Percentiles rank a stretch among this genome's conserved stretches.
Conservation (phyloP, 352 stramenopile genomes). For the Blastocystis sp. region DNA sequence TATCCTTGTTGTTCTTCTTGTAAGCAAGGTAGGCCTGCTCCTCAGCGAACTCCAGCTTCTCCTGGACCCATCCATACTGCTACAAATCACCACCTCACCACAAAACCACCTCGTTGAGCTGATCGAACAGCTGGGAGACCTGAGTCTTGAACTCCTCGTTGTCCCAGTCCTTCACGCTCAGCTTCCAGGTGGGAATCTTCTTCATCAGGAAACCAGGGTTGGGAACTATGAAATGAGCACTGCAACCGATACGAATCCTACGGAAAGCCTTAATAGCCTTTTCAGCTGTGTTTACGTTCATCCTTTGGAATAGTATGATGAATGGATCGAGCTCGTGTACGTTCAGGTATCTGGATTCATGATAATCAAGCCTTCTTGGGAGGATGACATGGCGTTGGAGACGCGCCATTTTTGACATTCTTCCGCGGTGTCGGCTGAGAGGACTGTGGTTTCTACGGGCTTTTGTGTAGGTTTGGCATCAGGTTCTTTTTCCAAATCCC, state of each 20-base stretch:
- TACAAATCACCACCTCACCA: neutral
- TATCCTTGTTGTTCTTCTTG: constrained; percentile 54
- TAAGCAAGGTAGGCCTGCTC: constrained; percentile 44
- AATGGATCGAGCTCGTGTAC: neutral
- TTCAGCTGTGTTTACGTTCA: constrained; percentile 44
- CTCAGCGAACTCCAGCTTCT: constrained; percentile 40
- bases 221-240: neutral
- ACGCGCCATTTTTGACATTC: neutral
- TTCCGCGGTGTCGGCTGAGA: neutral
- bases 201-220: constrained; percentile 22
- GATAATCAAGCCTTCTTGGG: neutral
- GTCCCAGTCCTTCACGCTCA: constrained; percentile 38
- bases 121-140: constrained; percentile 7
- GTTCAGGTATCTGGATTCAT: neutral
- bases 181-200: constrained; percentile 53
- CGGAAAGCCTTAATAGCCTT: constrained; percentile 54
- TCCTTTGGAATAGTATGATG: neutral
- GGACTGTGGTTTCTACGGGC: no score
- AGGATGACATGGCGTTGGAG: neutral
- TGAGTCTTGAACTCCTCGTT: constrained; percentile 45
- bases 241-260: neutral
- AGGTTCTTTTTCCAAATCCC: no score
- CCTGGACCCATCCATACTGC: constrained; percentile 50
- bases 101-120: constrained; percentile 42
- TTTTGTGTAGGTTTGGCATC: no score